These are phyloP conservation scores for Penicillium sp. DNA, from an alignment of 2,329 filamentous ascomycete species.

Conservation along the genomic window DNA sequence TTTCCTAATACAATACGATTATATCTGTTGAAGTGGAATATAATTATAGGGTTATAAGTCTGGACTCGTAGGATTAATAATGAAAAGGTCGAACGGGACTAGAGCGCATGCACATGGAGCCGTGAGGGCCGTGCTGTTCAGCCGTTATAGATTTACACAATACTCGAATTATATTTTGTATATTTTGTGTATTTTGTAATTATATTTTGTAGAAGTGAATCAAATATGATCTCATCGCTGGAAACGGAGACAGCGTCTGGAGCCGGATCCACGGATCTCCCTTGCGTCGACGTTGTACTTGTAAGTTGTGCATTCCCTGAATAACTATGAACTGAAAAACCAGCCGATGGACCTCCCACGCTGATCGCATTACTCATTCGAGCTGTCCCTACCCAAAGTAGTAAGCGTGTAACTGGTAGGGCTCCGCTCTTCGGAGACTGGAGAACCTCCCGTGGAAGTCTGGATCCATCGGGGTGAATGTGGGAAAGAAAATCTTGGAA, in stretches of 20 bases:
- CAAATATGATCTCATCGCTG: neutral
- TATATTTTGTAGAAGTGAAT: neutral
- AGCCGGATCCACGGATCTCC: neutral
- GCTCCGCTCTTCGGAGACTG: conserved; percentile 7
- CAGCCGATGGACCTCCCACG: neutral
- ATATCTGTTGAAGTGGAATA: neutral
- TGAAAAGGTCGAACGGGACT: neutral
- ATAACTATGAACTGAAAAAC: neutral
- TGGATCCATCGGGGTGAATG: conserved; percentile 10
- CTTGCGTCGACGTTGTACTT: neutral
- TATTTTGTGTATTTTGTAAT: no score
- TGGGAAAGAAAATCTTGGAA: conserved; percentile 5
- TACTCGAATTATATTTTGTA: no score
- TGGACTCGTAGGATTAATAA: conserved; percentile 1
- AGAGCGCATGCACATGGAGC: neutral
- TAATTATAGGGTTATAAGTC: neutral
- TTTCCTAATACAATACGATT: no score
- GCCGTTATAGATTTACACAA: neutral
- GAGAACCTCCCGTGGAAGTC: conserved; percentile 4
- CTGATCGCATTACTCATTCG: conserved; percentile 5
- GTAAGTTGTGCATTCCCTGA: neutral
- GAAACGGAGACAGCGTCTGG: neutral
- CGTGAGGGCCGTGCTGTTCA: conserved; percentile 2
- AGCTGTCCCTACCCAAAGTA: neutral
- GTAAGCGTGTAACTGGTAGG: neutral